phyloP scores from a whole-genome alignment of 2,329 filamentous ascomycete genomes.

The Corynespora cassiicola region DNA sequence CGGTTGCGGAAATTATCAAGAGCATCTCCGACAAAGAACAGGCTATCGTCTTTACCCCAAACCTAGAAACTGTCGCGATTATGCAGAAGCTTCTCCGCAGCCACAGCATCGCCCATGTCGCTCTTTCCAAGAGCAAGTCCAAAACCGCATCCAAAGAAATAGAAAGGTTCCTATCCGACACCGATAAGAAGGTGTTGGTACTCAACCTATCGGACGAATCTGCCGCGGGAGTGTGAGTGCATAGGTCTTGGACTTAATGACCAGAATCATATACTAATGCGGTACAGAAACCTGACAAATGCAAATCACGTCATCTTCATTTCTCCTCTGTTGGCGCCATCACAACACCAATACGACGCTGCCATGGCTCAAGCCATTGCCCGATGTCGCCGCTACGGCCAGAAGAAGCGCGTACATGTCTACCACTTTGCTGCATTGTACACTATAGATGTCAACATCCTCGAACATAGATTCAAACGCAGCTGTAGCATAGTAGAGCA shows the following conservation, averaged over 20 bases:
- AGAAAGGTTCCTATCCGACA: constrained; percentile 36
- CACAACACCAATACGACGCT: constrained; percentile 61
- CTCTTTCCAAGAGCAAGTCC: constrained; percentile 17
- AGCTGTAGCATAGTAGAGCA: constrained; percentile 19
- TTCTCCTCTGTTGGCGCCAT: constrained; percentile 58
- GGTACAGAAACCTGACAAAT: constrained; percentile 63
- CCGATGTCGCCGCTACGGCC: constrained; percentile 64
- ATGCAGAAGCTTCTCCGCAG: constrained; percentile 24
- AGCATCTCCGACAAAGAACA: constrained; percentile 48
- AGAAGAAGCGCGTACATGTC: constrained; percentile 63
- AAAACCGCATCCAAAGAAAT: constrained; percentile 21
- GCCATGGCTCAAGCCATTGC: constrained; percentile 70
- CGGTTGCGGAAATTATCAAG: constrained; percentile 36
- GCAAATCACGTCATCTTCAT: constrained; percentile 72
- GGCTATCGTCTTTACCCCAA: constrained; percentile 34
- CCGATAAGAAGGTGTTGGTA: constrained; percentile 58
- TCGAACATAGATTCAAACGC: constrained; percentile 52
- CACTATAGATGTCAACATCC: constrained; percentile 56
- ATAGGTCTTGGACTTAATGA: constrained; percentile 2
- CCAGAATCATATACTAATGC: constrained; percentile 9
- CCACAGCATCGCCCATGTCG: constrained; percentile 21
- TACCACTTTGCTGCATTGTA: constrained; percentile 85
- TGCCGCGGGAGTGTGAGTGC: constrained; percentile 65
- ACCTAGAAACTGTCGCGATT: constrained; percentile 20
- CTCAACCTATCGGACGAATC: constrained; percentile 63